Evolutionary conservation across 2,329 filamentous ascomycete genomes (phyloP), one percentile per base, ranked within the genome.

Genomic region (Amesomyces nigricolor): DNA sequence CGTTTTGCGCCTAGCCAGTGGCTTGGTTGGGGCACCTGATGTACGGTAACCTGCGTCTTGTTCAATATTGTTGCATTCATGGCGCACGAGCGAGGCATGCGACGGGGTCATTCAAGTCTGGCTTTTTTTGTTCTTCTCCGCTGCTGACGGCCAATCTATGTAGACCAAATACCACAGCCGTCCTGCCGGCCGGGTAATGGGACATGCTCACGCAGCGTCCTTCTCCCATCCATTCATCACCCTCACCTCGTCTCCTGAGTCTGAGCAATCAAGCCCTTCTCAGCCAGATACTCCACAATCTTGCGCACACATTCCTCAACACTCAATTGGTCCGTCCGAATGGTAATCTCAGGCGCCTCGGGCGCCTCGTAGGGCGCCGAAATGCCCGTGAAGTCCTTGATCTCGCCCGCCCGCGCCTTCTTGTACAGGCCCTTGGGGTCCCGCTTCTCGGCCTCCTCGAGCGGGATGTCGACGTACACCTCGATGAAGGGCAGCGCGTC

Each of bases 391-490:
- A 99, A 99, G 64, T 97, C 90, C 74, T 95, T 94, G 73, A 97
- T 97, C 72, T 95, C 85, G 44, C 94, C 94, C 50, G 88, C 86
- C 44, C 92, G 79, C 11, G 94, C 94, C 82, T 96, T 96, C 81
- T 96, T 96, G 77, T 99, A 99, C 58, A 97, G 76, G 5, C 92
- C 94, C 83, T 99, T 99, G 47, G 94, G 94, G 69, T 99, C 94
- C 61, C 94, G 85, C 81, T 92, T 79, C 82, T 97, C 92, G 38
- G 94, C 92, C 44, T 94, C 89, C 72, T 90, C 89, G 63, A 97
- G 80, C 13, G 91, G 88, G 11, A 97, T 85, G 72, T 99, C 91
- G 61, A 99, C 86, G 68, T 85, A 95, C 56, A 97, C 90, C 75
- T 99, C 94, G 63, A 99, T 81, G 70, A 99, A 99, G 9, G 88